Evolutionary conservation across 2,329 filamentous ascomycete genomes (phyloP), one percentile per base, ranked within the genome.

Genomic region (Aspergillus alliaceus): DNA sequence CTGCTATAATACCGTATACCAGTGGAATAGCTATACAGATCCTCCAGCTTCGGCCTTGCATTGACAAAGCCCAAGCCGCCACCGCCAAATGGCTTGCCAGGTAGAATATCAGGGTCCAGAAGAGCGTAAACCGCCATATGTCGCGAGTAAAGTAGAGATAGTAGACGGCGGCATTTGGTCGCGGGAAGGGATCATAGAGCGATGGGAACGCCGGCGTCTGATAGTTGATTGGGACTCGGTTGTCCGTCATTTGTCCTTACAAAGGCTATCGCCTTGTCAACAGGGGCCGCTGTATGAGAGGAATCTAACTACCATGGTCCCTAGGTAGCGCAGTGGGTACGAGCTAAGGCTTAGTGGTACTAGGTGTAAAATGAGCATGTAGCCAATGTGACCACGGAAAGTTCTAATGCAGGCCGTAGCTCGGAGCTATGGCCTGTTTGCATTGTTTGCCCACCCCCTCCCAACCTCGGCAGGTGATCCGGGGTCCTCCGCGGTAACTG

Each of bases 51-150:
- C 75, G 74, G 62, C 71, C 84, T 73, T 95, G 90, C 67, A 92
- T 87, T 42, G 85, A 77, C 64, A 92, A 81, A 2, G 91, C 90
- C 70, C 91, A 89, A 12, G 82, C 77, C 0, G 89, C 86, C 2
- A 89, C 90, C 32, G 86, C 82, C 18, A 93, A 68, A 72, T 96
- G 91, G 60, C 93, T 90, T 20, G 86, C 80, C 32, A 84, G 86
- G 66, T 90, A 93, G 64, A 91, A 84, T 29, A 96, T 85, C 35
- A 96, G 76, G 0, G 91, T 96, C 92, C 92, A 97, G 70, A 88
- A 84, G 15, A 95, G 77, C 1, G 91, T 96, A 74, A 95, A 96
- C 62, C 89, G 88, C 88, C 91, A 93, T 54, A 96, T 90, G 69
- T 96, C 91, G 58, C 76, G 72, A 2, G 90, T 81, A 68, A 89